Evolutionary conservation across 257 asterid genomes (phyloP).

Genomic region (Rubia yunnanensis): DNA sequence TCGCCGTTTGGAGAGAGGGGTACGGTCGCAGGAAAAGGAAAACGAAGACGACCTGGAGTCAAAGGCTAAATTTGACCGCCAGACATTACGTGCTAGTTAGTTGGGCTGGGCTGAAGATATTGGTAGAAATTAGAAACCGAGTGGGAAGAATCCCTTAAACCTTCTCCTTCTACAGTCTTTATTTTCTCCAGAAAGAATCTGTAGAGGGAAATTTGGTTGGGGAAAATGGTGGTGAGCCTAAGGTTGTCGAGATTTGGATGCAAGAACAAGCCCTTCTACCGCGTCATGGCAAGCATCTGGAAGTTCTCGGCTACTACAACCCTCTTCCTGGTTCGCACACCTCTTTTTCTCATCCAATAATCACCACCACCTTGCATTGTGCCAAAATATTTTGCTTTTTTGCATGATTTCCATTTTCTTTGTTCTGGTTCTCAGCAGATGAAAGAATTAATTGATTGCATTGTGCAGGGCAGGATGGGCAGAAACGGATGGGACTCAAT

Average conservation of each 20-base stretch:
- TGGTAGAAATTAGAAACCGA: too few relatives aligned
- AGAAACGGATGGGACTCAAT: constrained; percentile 86
- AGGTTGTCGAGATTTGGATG: constrained; percentile 78
- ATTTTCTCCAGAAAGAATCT: not conserved
- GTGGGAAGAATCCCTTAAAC: not conserved
- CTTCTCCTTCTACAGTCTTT: not conserved
- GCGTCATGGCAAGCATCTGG: constrained; percentile 97
- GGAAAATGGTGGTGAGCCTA: constrained; percentile 66
- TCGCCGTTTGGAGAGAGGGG: too few relatives aligned
- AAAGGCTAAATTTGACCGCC: too few relatives aligned
- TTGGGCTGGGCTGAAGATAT: too few relatives aligned
- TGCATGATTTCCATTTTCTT: not conserved
- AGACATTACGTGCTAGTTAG: too few relatives aligned
- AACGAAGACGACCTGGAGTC: too few relatives aligned
- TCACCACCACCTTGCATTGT: too few relatives aligned
- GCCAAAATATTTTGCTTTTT: not conserved
- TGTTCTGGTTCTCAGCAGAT: not conserved
- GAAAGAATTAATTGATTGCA: not conserved
- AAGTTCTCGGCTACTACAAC: constrained; percentile 83
- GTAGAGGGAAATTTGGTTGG: not conserved
- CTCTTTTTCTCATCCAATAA: too few relatives aligned
- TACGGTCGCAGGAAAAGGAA: too few relatives aligned
- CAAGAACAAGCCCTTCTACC: constrained; percentile 71
- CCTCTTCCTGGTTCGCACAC: constrained; percentile 65
- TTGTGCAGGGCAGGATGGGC: constrained; percentile 84